Base-by-base conservation (phyloP, 2,329 filamentous ascomycete genomes). In the Passalora sequoiae region DNA sequence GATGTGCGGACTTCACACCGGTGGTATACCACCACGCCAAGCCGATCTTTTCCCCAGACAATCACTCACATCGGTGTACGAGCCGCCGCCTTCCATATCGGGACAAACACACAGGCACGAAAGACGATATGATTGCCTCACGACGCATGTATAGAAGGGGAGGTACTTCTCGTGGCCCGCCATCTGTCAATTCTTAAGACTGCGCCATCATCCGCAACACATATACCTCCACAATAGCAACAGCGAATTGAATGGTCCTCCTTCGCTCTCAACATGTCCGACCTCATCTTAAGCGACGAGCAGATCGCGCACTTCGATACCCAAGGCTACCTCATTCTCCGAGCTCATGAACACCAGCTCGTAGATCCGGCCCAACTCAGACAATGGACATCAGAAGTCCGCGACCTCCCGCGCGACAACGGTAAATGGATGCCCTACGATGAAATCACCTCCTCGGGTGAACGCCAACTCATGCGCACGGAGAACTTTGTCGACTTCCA, bases 381-480 rank as follows among this genome's bases (percentile, higher is more conserved):
- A 41, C 30, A 36, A 40, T 60, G 55, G 56, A 56, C 56, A 2
- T 10, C 29, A 6, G 55, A 60, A 44, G 40, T 60, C 33, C 40
- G 44, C 4, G 29, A 38, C 16, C 50, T 57, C 3, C 57, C 57
- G 5, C 55, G 50, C 13, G 44, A 51, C 36, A 30, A 50, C 8
- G 49, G 49, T 16, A 58, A 57, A 45, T 56, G 51, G 48, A 60
- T 60, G 57, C 57, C 57, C 2, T 60, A 60, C 43, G 53, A 58
- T 21, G 56, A 59, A 44, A 44, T 54, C 22, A 55, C 45, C 17
- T 13, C 47, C 15, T 25, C 37, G 3, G 56, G 56, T 15, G 44
- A 51, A 33, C 50, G 54, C 15, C 54, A 57, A 39, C 43, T 59
- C 24, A 56, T 58, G 51, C 46, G 55, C 10, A 59, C 54, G 4